Base-by-base conservation (phyloP, 768 basidiomycete genomes). In the Trametes sanguinea region DNA sequence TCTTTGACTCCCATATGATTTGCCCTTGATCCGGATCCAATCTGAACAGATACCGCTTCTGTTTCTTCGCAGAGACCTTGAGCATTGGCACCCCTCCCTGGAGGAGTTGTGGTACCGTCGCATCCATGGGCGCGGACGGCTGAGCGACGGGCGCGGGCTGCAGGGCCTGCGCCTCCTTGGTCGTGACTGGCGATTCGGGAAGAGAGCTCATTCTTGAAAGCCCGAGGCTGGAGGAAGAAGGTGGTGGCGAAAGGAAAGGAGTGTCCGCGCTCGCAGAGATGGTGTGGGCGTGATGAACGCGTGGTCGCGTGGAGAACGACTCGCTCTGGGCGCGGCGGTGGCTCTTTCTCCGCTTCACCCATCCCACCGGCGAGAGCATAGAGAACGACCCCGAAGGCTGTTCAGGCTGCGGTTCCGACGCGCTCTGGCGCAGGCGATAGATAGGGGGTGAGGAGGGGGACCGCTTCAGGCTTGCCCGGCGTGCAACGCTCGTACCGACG, bases 1-100 rank as follows among this genome's bases (percentile, higher is more conserved):
- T 85, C 73, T 87, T 88, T 11, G 89, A 89, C 67, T 87, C 82
- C 85, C 88, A 94, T 14, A 88, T 76, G 57, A 94, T 88, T 67
- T 88, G 87, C 1, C 92, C 93, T 57, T 87, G 84, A 70, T 94
- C 92, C 1, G 89, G 81, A 61, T 93, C 90, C 7, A 96, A 76
- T 46, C 82, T 80, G 72, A 95, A 89, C 4, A 87, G 67, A 37
- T 86, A 80, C 48, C 80, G 83, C 72, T 91, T 91, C 71, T 88
- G 83, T 66, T 87, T 89, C 75, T 87, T 90, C 30, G 83, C 81
- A 1, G 92, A 88, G 14, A 95, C 87, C 69, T 96, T 97, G 65
- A 86, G 85, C 87, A 96, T 89, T 0, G 82, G 81, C 0, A 83
- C 84, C 46, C 92, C 92, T 6, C 80, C 74, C 69, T 85, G 82